Base-by-base conservation (phyloP, 108 stramenopile genomes). In the Epithemia pelagica region DNA sequence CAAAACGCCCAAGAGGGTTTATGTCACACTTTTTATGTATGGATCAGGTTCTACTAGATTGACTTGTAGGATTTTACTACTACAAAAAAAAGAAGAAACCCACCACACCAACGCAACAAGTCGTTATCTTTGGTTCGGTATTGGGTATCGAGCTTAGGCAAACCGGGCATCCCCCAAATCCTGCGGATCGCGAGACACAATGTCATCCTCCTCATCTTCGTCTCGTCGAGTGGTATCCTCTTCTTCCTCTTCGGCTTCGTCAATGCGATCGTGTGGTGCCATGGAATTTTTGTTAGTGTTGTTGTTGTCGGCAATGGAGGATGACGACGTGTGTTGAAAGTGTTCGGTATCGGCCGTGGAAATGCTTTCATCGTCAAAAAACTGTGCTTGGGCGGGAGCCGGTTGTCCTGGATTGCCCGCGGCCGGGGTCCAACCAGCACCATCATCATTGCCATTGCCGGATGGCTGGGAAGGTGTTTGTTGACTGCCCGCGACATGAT, bases 401-500 rank as follows among this genome's bases (percentile, higher is more conserved):
- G 37, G 15, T 46, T 46, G 37, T 46, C 10, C 10, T 46, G 37
- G 37, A 46, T 46, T n/a, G n/a, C n/a, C n/a, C n/a, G n/a, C n/a
- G 37, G 37, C 15, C 15, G 37, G 37, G 37, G 15, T 46, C 37
- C 37, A 46, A 46, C 5, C 5, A 46, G 37, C n/a, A n/a, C n/a
- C n/a, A n/a, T n/a, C n/a, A n/a, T n/a, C n/a, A n/a, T n/a, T n/a
- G n/a, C n/a, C n/a, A 23, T 58, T 21, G 21, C 21, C 56, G 26
- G 15, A 15, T 26, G n/a, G n/a, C n/a, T n/a, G n/a, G n/a, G n/a
- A n/a, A n/a, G n/a, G n/a, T n/a, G n/a, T n/a, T n/a, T n/a, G n/a
- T n/a, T n/a, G n/a, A n/a, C 28, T 27, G 33, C 26, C 62, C 22
- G n/a, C 62, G 37, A 37, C 62, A 30, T 63, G 32, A n/a, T 63